These are phyloP conservation scores for Poa annua DNA, from an alignment of 176 grass and related monocot genomes.

Conservation along the genomic window DNA sequence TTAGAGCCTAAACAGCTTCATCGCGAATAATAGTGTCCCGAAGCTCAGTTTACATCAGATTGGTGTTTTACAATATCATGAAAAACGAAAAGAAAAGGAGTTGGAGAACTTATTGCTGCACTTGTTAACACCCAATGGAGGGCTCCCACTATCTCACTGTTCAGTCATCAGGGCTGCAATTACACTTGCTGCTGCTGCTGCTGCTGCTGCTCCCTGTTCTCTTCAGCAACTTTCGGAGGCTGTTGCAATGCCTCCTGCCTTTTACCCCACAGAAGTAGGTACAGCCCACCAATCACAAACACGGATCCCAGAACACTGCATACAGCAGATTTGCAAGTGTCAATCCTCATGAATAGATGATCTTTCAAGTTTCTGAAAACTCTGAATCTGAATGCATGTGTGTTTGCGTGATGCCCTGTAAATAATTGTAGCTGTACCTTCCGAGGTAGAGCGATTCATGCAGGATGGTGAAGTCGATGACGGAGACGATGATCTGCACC, in stretches of 20 bases:
- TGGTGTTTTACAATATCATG: conserved; percentile 12
- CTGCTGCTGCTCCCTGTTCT: conserved; percentile 51
- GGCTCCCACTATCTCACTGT: neutral
- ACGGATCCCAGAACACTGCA: conserved; percentile 72
- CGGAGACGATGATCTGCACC: conserved; percentile 85
- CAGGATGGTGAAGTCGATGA: conserved; percentile 75
- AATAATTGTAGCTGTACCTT: conserved; percentile 47
- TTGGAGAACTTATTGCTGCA: conserved; percentile 47
- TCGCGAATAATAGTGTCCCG: neutral
- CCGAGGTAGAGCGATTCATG: conserved; percentile 80
- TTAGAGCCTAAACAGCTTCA: conserved; percentile 45
- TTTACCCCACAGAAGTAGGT: conserved; percentile 93
- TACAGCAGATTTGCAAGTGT: neutral
- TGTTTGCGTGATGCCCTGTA: neutral
- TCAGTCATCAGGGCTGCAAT: conserved; percentile 57
- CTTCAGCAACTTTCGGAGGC: conserved; percentile 45
- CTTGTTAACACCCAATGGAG: conserved; percentile 34
- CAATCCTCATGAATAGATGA: neutral
- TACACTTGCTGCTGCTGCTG: conserved; percentile 49
- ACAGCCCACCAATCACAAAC: conserved; percentile 73
- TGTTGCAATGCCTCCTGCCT: conserved; percentile 55
- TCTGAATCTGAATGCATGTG: conserved; percentile 15
- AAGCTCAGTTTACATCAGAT: neutral
- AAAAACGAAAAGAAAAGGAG: neutral
- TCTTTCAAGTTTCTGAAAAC: neutral